Base-by-base conservation (phyloP, 352 stramenopile species). In the Pythium aquatile region DNA sequence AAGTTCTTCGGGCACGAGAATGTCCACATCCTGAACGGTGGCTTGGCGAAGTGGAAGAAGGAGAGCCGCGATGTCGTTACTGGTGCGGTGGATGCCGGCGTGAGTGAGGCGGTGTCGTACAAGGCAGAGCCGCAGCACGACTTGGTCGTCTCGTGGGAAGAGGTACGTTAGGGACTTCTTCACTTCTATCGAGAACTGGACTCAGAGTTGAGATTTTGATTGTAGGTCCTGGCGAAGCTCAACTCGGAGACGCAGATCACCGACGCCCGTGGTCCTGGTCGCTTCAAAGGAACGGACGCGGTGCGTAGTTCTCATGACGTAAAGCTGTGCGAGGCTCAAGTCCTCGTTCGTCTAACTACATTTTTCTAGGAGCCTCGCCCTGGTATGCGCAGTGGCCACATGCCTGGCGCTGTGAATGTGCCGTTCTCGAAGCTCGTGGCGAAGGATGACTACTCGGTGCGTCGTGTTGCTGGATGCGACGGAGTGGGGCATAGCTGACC, bases 381-480 rank as follows among this genome's bases (percentile, higher is more conserved):
- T 13, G 93, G 93, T 33, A 86, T 98, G 73, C 79, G 92, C 48
- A 75, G 86, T 20, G 96, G 96, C 1, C 96, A 98, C 67, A 98
- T 98, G 69, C 94, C 96, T 16, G 82, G 83, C 10, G 77, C 92
- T 10, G 59, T 96, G 13, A 98, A 98, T 68, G 73, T 98, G 0
- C 94, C 93, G 0, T 98, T 98, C 66, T 67, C 61, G 7, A 91
- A 92, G 58, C 46, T 98, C 37, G 81, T 98, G 13, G 68, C 78
- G 7, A 69, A 87, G 29, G 78, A 96, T 8, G 90, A 98, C 69
- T 90, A 96, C 42, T 87, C 78, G 72, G 76, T 90, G 44, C 58
- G 84, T 55, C 69, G 78, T 62, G 14, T 33, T 61, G 39, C 55
- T 65, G 26, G 44, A 64, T 6, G 20, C 20, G 20, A 24, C 20